These are phyloP conservation scores for Alternaria arbusti DNA, from an alignment of 2,329 filamentous ascomycete genomes.

Conservation along the genomic window DNA sequence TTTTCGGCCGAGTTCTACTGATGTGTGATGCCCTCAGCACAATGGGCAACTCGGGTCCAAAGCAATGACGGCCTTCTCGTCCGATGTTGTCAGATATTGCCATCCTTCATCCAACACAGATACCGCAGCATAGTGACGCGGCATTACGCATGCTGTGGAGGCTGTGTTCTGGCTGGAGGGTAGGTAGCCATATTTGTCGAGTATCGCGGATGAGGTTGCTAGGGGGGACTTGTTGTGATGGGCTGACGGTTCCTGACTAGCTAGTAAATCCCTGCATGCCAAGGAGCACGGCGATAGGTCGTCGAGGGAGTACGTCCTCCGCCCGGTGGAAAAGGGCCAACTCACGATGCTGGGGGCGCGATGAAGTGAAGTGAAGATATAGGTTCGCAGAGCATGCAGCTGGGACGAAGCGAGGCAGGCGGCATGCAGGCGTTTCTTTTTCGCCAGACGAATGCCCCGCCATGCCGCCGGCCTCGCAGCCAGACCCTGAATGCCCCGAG, in stretches of 20 bases:
- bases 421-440: conserved; percentile 2
- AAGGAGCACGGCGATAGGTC: conserved; percentile 2
- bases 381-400: neutral
- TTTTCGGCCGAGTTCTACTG: neutral
- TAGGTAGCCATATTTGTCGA: neutral
- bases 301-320: neutral
- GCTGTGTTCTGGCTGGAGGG: neutral
- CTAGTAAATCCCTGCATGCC: conserved; percentile 10
- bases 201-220: neutral
- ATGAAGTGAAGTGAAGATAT: neutral
- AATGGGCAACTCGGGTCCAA: neutral
- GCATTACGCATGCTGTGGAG: neutral
- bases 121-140: neutral
- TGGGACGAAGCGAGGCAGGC: neutral
- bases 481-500: conserved; percentile 8
- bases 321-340: neutral
- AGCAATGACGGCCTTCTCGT: neutral
- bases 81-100: neutral
- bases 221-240: neutral
- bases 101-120: neutral
- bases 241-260: conserved; percentile 9
- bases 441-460: neutral
- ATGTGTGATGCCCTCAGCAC: neutral
- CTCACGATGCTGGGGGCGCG: neutral
- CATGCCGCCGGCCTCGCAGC: neutral